A percentile compares a stretch with the other conserved stretches of the same genome.
phyloP scores from a whole-genome alignment of 108 stramenopile genomes.

The Pseudonitzschia delicatissima region DNA sequence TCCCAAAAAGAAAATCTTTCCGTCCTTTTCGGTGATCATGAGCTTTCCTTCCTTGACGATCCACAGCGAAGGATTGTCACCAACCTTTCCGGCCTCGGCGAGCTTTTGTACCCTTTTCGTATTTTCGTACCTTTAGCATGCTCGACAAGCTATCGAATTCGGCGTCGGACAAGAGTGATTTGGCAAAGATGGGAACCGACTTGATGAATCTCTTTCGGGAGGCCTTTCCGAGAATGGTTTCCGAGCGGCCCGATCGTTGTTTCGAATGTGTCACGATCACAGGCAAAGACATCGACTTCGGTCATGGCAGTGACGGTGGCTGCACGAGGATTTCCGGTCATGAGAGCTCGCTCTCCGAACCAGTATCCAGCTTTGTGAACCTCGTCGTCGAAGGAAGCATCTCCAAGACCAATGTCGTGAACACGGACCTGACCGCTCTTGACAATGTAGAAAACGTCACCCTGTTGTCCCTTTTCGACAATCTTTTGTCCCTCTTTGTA shows the following conservation, averaged over 20 bases:
- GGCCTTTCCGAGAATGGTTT: constrained; percentile 45
- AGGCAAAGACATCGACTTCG: constrained; percentile 32
- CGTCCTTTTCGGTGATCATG: constrained; percentile 28
- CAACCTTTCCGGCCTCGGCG: constrained; percentile 63
- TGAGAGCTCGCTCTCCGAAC: constrained; percentile 90
- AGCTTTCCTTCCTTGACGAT: constrained; percentile 53
- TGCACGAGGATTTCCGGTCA: constrained; percentile 84
- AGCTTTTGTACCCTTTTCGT: constrained; percentile 56
- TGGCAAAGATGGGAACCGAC: constrained; percentile 66
- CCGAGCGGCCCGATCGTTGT: constrained; percentile 59
- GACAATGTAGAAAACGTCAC: constrained; percentile 83
- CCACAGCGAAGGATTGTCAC: constrained; percentile 30
- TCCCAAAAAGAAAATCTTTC: constrained; percentile 39
- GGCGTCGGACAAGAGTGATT: constrained; percentile 53
- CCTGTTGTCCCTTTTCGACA: constrained; percentile 72
- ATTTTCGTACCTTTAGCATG: constrained; percentile 53
- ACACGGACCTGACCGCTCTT: constrained; percentile 66
- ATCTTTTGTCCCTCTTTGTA: constrained; percentile 60
- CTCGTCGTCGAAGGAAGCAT: constrained; percentile 32
- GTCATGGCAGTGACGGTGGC: constrained; percentile 74
- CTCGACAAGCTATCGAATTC: constrained; percentile 59
- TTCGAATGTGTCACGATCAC: constrained; percentile 58
- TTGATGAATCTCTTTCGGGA: constrained; percentile 54
- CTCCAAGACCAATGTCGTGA: constrained; percentile 73
- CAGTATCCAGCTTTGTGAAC: constrained; percentile 59